Conservation (phyloP, 1,284 basidiomycete genomes). For the Megacollybia platyphylla region DNA sequence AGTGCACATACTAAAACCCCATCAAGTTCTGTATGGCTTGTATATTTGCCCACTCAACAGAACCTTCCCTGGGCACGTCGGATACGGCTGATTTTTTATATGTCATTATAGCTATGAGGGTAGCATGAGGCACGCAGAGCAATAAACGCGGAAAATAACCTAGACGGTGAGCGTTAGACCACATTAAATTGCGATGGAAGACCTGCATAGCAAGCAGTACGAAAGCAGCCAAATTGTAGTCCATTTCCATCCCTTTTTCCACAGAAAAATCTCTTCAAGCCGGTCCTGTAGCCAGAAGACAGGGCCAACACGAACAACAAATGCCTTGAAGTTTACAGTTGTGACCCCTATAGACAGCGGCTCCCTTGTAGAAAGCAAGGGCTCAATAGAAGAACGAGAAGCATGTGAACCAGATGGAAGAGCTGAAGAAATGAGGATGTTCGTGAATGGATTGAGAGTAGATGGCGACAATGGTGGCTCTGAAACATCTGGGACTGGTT, state of each 20-base stretch:
- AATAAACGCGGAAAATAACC: slow-evolving; percentile 58
- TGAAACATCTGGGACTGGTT: neutral
- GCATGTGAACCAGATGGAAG: slow-evolving; percentile 3
- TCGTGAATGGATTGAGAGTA: slow-evolving; percentile 7
- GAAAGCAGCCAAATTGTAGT: slow-evolving; percentile 54
- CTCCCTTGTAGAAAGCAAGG: slow-evolving; percentile 37
- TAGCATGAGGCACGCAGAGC: slow-evolving; percentile 49
- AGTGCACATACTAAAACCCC: slow-evolving; percentile 46
- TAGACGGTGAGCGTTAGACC: slow-evolving; percentile 13
- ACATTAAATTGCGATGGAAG: neutral
- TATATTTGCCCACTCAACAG: slow-evolving; percentile 65
- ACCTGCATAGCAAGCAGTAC: slow-evolving; percentile 62
- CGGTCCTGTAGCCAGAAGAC: slow-evolving; percentile 73
- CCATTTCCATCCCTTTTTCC: slow-evolving; percentile 56
- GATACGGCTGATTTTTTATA: slow-evolving; percentile 36
- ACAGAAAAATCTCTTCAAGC: slow-evolving; percentile 60
- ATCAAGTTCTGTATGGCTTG: slow-evolving; percentile 75
- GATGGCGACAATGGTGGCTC: slow-evolving; percentile 1
- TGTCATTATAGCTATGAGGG: slow-evolving; percentile 44
- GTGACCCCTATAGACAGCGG: slow-evolving; percentile 61
- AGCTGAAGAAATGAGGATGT: slow-evolving; percentile 9
- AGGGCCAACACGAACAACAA: slow-evolving; percentile 51
- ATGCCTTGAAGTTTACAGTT: slow-evolving; percentile 61
- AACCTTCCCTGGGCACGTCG: slow-evolving; percentile 34
- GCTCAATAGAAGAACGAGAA: slow-evolving; percentile 4